A percentile compares a stretch with the other conserved stretches of the same genome.
Evolutionary conservation across 139 green algal species (phyloP).

Genomic region (Klebsormidium nitens): DNA sequence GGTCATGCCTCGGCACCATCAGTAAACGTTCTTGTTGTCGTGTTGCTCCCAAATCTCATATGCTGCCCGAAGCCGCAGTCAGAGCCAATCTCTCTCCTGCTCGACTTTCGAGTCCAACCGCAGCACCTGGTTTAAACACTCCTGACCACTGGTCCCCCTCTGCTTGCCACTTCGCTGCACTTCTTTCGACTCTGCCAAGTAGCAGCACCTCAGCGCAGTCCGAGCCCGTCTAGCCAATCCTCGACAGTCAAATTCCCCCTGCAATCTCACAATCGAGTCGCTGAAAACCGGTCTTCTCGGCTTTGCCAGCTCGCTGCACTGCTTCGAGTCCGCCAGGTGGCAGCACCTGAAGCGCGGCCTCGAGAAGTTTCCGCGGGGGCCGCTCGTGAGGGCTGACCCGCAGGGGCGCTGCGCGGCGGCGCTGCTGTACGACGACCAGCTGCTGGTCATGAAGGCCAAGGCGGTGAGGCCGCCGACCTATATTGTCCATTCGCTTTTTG

Average conservation of each 20-base stretch:
- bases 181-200: not conserved
- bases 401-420: slow-evolving; percentile 76
- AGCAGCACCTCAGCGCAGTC: slow-evolving; percentile 5
- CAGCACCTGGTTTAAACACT: not conserved
- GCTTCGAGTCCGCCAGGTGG: slow-evolving; percentile 57
- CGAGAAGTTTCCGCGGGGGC: slow-evolving; percentile 42
- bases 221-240: no score
- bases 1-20: not conserved
- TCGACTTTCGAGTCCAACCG: not conserved
- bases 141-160: not conserved
- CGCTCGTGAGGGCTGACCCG: slow-evolving; percentile 58
- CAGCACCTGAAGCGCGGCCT: slow-evolving; percentile 18
- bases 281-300: no score
- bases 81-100: no score
- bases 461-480: slow-evolving; percentile 8
- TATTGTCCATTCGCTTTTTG: slow-evolving; percentile 68
- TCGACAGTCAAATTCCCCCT: no score
- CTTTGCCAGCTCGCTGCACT: slow-evolving; percentile 62
- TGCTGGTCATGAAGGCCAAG: slow-evolving; percentile 16
- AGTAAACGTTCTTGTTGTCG: not conserved
- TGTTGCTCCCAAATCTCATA: no score
- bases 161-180: slow-evolving; percentile 4
- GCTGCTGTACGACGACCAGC: slow-evolving; percentile 44
- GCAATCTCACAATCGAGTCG: no score
- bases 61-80: no score